A percentile compares a stretch with the other conserved stretches of the same genome.
These are phyloP conservation scores for Magnusiomyces sp. DNA, from an alignment of 1,139 yeast genomes.

Conservation along the genomic window DNA sequence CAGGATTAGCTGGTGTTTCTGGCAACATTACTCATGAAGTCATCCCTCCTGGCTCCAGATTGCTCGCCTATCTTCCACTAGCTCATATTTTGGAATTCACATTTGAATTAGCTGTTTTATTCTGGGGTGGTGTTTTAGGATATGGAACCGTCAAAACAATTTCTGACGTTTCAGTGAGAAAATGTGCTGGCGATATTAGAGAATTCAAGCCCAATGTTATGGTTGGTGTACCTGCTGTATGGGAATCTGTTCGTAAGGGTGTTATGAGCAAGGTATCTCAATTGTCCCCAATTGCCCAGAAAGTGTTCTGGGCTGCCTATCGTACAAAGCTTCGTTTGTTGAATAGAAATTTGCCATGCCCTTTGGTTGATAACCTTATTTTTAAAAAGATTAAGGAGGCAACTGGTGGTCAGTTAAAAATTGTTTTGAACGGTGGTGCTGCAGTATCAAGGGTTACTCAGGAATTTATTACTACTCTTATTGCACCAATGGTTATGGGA, in stretches of 20 bases:
- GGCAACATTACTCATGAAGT: slow-evolving; percentile 49
- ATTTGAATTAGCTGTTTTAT: slow-evolving; percentile 68
- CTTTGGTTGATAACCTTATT: slow-evolving; percentile 53
- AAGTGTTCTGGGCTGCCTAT: slow-evolving; percentile 83
- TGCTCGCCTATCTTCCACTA: slow-evolving; percentile 84
- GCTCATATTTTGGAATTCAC: slow-evolving; percentile 94
- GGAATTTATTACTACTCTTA: slow-evolving; percentile 60
- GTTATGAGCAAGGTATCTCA: slow-evolving; percentile 65
- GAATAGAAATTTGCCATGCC: slow-evolving; percentile 60
- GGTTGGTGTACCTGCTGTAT: slow-evolving; percentile 99
- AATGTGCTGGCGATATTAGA: slow-evolving; percentile 81
- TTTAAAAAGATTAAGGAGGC: slow-evolving; percentile 89
- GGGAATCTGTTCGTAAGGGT: slow-evolving; percentile 96
- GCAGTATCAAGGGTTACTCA: slow-evolving; percentile 86
- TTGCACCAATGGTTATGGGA: slow-evolving; percentile 89
- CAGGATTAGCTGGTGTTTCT: slow-evolving; percentile 79
- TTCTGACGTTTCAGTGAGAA: slow-evolving; percentile 69
- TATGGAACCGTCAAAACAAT: slow-evolving; percentile 91
- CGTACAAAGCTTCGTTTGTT: slow-evolving; percentile 57
- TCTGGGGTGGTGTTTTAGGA: slow-evolving; percentile 89
- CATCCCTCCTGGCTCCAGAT: slow-evolving; percentile 51
- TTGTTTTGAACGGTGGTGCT: slow-evolving; percentile 87
- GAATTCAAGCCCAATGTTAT: slow-evolving; percentile 86
- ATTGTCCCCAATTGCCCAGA: slow-evolving; percentile 61
- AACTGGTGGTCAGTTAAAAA: slow-evolving; percentile 82